Evolutionary conservation across 768 basidiomycete species (phyloP).

Genomic region (Rhodosporidiobolus odoratus): DNA sequence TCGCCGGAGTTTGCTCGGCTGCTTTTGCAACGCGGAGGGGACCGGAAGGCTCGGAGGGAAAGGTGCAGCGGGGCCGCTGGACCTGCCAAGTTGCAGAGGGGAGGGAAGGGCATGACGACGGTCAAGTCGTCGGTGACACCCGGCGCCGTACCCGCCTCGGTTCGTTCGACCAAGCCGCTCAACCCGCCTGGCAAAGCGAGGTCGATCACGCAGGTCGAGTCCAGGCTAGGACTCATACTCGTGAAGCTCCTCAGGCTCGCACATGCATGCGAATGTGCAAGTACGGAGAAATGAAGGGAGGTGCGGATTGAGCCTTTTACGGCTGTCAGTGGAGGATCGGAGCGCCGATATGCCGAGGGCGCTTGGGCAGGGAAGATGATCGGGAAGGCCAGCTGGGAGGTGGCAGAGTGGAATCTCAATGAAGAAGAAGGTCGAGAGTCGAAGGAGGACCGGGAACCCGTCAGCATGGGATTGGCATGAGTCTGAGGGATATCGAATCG

Average conservation of each 20-base stretch:
- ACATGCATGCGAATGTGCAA: neutral
- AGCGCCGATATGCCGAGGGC: too few species aligned
- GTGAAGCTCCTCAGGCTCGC: neutral
- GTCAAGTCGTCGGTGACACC: neutral
- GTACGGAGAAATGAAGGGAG: neutral
- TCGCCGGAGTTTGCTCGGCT: too few species aligned
- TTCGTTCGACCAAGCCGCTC: neutral
- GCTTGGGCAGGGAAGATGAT: neutral
- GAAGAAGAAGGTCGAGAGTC: neutral
- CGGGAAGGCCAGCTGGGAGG: neutral
- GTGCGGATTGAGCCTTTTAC: neutral
- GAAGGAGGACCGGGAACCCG: too few species aligned
- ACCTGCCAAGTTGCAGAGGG: neutral
- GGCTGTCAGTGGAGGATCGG: neutral
- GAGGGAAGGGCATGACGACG: neutral
- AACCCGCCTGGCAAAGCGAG: neutral
- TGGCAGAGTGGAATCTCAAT: conserved; percentile 1
- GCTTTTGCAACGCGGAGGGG: neutral
- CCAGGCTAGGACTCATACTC: neutral
- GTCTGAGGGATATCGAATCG: neutral
- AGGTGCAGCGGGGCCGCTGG: neutral
- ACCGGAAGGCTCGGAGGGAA: neutral
- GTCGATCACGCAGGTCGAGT: neutral
- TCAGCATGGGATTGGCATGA: too few species aligned
- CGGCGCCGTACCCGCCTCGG: neutral